Evolutionary conservation across 768 basidiomycete genomes (phyloP).

Genomic region (Boletellus sp.): DNA sequence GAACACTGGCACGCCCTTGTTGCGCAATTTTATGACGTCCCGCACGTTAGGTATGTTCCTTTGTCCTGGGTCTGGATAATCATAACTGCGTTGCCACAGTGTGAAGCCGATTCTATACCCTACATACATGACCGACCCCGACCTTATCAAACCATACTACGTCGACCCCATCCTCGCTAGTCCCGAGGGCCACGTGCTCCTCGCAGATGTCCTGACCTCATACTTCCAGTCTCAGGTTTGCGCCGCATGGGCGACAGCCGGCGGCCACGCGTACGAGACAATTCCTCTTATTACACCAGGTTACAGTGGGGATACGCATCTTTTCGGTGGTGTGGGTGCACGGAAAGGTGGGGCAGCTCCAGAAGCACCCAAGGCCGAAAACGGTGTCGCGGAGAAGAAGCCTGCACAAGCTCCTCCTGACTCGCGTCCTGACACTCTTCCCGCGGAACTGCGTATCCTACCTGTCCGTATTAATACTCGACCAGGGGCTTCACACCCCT

Average conservation of each 20-base stretch:
- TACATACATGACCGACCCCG: constrained; percentile 72
- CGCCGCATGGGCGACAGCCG: constrained; percentile 73
- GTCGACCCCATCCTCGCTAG: constrained; percentile 82
- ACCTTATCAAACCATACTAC: constrained; percentile 66
- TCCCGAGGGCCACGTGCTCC: constrained; percentile 72
- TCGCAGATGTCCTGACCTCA: constrained; percentile 87
- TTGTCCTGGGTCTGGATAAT: background rate
- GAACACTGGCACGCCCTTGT: constrained; percentile 88
- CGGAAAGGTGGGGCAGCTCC: constrained; percentile 68
- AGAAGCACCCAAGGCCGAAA: constrained; percentile 38
- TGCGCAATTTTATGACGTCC: constrained; percentile 96
- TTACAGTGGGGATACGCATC: constrained; percentile 42
- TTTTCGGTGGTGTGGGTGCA: constrained; percentile 84
- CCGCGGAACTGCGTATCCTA: constrained; percentile 52
- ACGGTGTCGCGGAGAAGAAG: constrained; percentile 30
- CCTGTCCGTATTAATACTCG: constrained; percentile 66
- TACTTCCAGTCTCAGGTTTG: constrained; percentile 93
- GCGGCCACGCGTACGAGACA: constrained; percentile 62
- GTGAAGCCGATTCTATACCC: constrained; percentile 81
- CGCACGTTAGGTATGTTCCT: constrained; percentile 65
- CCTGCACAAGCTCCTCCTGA: constrained; percentile 10
- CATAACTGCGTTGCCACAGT: constrained; percentile 34
- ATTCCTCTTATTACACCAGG: constrained; percentile 42
- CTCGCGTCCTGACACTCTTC: constrained; percentile 17
- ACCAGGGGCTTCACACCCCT: constrained; percentile 50